Conservation (phyloP, 768 basidiomycete genomes). For the Lactarius hatsudake region DNA sequence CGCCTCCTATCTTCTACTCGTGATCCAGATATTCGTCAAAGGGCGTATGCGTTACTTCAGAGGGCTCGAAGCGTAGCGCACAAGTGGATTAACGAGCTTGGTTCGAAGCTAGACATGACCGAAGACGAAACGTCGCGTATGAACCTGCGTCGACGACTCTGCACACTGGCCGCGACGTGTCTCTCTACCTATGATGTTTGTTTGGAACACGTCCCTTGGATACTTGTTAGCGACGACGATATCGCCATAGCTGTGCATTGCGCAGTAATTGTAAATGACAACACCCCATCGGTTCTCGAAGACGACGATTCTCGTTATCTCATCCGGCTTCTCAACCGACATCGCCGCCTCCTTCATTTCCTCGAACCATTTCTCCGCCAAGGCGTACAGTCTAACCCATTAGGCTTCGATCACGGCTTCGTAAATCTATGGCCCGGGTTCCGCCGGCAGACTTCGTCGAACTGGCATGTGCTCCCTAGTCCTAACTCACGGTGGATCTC, state of each 20-base stretch:
- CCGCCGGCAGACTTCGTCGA: neutral
- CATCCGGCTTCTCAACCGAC: neutral
- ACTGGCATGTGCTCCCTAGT: neutral
- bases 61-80: neutral
- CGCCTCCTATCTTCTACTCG: neutral
- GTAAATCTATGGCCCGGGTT: neutral
- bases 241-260: constrained; percentile 4
- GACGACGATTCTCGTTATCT: neutral
- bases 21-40: neutral
- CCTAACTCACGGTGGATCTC: constrained; percentile 8
- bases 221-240: neutral
- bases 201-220: neutral
- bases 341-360: neutral
- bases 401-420: neutral
- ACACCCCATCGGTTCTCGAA: neutral
- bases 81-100: constrained; percentile 3
- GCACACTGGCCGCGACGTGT: constrained; percentile 12
- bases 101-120: neutral
- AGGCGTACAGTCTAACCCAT: neutral
- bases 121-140: neutral
- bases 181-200: constrained; percentile 5
- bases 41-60: neutral
- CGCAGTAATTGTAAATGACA: constrained; percentile 4
- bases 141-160: neutral
- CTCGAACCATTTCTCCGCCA: neutral